phyloP scores from a whole-genome alignment of 768 basidiomycete species.

The Termitomyces bulborhizus region DNA sequence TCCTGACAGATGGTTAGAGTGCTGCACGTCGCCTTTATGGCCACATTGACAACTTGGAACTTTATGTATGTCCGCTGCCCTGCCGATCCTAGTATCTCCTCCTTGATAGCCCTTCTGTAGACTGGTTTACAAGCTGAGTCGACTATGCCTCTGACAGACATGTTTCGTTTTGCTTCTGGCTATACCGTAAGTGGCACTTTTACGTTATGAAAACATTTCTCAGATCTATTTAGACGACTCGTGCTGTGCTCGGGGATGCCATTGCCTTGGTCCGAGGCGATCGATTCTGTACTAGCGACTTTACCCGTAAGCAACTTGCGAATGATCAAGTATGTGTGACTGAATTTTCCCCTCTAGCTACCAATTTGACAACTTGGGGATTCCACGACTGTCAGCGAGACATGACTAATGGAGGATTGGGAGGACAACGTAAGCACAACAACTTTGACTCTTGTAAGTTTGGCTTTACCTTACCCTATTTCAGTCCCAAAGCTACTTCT shows the following conservation, averaged over 20 bases:
- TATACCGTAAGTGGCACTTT: slow-evolving; percentile 15
- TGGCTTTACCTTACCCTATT: too few relatives aligned
- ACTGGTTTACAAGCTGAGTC: slow-evolving; percentile 24
- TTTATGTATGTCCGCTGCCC: slow-evolving; percentile 20
- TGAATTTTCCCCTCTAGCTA: slow-evolving; percentile 28
- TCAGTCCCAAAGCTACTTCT: slow-evolving; percentile 16
- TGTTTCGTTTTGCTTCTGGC: slow-evolving; percentile 20
- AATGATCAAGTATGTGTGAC: background rate
- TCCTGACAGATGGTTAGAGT: background rate
- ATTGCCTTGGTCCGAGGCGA: slow-evolving; percentile 47
- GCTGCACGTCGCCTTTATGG: slow-evolving; percentile 26
- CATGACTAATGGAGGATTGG: slow-evolving; percentile 22
- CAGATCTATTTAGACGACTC: slow-evolving; percentile 26
- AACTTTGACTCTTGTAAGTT: too few relatives aligned
- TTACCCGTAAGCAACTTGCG: slow-evolving; percentile 30
- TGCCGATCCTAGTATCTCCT: background rate
- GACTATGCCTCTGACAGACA: slow-evolving; percentile 23
- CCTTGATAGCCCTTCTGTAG: slow-evolving; percentile 2
- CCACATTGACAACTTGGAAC: slow-evolving; percentile 28
- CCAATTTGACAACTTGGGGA: slow-evolving; percentile 45
- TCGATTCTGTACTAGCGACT: slow-evolving; percentile 45
- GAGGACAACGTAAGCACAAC: slow-evolving; percentile 9
- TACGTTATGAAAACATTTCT: background rate
- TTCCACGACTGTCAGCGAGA: slow-evolving; percentile 42
- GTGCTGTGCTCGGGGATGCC: slow-evolving; percentile 48